Base-by-base conservation (phyloP, 73 alveolate genomes). In the Paramecium caudatum region DNA sequence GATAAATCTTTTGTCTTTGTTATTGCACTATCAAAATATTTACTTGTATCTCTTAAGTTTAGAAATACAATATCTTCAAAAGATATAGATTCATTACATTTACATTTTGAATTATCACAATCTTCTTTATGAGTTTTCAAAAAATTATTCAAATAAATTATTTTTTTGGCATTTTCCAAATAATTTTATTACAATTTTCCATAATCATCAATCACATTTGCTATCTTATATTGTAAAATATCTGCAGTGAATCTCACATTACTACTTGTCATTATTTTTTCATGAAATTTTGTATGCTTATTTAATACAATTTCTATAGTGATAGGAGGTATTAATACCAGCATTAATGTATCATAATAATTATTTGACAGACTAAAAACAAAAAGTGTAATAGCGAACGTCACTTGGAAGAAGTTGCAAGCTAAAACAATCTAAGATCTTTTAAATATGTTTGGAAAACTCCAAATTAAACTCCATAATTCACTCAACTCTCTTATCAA, bases 151-250 rank as follows among this genome's bases (percentile, higher is more conserved):
- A 39, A 6, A 39, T 39, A 39, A 39, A 9, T 39, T 5, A 39
- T 39, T 39, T 39, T 6, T 39, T 6, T 6, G 48, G 17, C 30
- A 27, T 55, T 10, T 55, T 55, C 10, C 17, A 19, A 15, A 23
- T 55, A 16, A 55, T 19, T 55, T 21, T 37, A 55, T 55, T 55
- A 23, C 7, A 55, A 55, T 10, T 55, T 1, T 10, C 45, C 80
- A 55, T 55, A 55, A 10, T 55, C 80, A 23, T 55, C 2, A 0
- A 55, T 55, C 2, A 55, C 30, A 55, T 19, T 55, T 10, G 46
- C 45, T 27, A 55, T 55, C 16, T 55, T 55, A 55, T 55, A 55
- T 55, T 55, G 30, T 55, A 55, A 55, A 16, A 55, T 55, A 1
- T 55, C 45, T 27, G 80, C 80, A 27, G 80, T 55, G 30, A 55